Evolutionary conservation across 495 filamentous ascomycete genomes (phyloP).

Genomic region (Tetracladium setigerum): DNA sequence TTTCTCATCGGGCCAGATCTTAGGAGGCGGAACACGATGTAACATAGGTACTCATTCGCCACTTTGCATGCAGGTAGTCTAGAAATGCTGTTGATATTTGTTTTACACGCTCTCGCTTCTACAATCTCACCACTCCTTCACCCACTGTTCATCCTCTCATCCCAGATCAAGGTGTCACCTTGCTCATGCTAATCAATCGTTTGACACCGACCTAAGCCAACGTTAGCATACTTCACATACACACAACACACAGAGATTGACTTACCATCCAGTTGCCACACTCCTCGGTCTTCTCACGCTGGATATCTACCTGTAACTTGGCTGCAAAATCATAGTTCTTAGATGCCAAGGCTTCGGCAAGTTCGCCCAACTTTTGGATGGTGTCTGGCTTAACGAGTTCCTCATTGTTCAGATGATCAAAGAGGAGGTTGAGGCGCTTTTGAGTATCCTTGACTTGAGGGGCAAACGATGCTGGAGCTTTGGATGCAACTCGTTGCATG

Average conservation of each 20-base stretch:
- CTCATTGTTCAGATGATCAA: slow-evolving; percentile 94
- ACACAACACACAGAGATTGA: slow-evolving; percentile 13
- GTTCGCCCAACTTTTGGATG: slow-evolving; percentile 50
- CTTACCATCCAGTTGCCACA: slow-evolving; percentile 95
- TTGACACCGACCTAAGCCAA: slow-evolving; percentile 72
- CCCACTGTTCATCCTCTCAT: background rate
- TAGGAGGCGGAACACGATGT: too few species aligned
- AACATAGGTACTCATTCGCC: too few species aligned
- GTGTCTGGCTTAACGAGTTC: slow-evolving; percentile 81
- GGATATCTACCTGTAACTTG: slow-evolving; percentile 70
- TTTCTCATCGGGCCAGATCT: too few species aligned
- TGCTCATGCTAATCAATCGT: slow-evolving; percentile 86
- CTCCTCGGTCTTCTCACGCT: slow-evolving; percentile 74
- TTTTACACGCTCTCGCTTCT: slow-evolving; percentile 1
- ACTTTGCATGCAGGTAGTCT: background rate
- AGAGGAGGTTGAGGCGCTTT: slow-evolving; percentile 82
- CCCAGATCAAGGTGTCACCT: slow-evolving; percentile 49
- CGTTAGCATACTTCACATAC: slow-evolving; percentile 2
- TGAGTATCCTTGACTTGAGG: slow-evolving; percentile 87
- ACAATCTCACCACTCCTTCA: background rate
- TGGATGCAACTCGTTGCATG: slow-evolving; percentile 78
- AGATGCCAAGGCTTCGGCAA: slow-evolving; percentile 58
- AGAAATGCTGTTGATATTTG: background rate
- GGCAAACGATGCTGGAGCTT: slow-evolving; percentile 75
- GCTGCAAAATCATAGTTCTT: slow-evolving; percentile 73